Base-by-base conservation (phyloP, 495 filamentous ascomycete species). In the Aspergillus bertholletiae region DNA sequence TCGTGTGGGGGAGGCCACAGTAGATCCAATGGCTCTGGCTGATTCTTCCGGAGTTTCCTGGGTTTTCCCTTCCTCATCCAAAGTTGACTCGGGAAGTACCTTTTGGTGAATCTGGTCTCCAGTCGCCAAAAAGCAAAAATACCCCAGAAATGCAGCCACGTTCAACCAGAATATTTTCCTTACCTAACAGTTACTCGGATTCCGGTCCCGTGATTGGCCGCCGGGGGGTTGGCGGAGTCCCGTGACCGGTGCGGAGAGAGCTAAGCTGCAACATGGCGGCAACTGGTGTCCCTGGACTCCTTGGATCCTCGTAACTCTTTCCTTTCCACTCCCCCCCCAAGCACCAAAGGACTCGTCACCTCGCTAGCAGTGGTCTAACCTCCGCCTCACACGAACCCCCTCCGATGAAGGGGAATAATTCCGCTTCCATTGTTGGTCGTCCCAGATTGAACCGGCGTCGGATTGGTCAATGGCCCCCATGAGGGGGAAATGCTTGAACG, bases 121-220 rank as follows among this genome's bases (percentile, higher is more conserved):
- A n/a, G n/a, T n/a, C n/a, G n/a, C n/a, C n/a, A 40, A 20, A 40
- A 40, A 40, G 8, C 2, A 40, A 40, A 46, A 46, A 48, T 41
- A 20, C 47, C 46, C 40, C 46, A 34, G 39, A 47, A 17, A 44
- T 44, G 50, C 46, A 47, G 41, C 32, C 35, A 34, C 23, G 39
- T 22, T 41, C 46, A 13, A 21, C 26, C 13, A 21, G 34, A 28
- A 49, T 17, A 32, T 54, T 58, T 40, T 32, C 49, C 60, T 62
- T 62, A 62, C 49, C 28, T 62, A 62, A 62, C 56, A 54, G 48
- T 39, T 56, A 56, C 53, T 54, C 13, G 12, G n/a, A n/a, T n/a
- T 15, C 49, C 23, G 6, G 20, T 13, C 21, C 26, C 48, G 9
- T 47, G 7, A 49, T 49, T 49, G 47, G 47, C 30, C 47, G 28